These are phyloP conservation scores for Fallopia convolvulus DNA, from an alignment of 148 eudicot species.

Conservation along the genomic window DNA sequence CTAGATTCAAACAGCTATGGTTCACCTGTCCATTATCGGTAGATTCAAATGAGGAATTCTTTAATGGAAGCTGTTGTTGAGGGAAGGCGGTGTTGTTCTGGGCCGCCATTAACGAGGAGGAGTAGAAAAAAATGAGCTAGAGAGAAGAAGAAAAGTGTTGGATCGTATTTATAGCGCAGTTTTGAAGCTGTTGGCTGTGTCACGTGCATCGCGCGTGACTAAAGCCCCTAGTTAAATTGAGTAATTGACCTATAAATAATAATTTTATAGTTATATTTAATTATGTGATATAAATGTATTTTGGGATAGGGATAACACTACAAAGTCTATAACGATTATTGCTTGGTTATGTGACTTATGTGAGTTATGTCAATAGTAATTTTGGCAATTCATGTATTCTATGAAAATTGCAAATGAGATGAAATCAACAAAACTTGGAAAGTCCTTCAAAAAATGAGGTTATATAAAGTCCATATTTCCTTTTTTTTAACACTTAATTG, in stretches of 20 bases:
- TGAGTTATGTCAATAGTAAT: neutral
- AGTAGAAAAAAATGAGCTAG: too few species aligned
- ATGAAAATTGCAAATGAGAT: neutral
- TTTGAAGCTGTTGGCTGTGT: too few species aligned
- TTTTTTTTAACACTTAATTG: neutral
- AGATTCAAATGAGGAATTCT: neutral
- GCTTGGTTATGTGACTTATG: neutral
- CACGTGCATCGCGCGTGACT: too few species aligned
- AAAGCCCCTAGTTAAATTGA: too few species aligned
- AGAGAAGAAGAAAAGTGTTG: too few species aligned
- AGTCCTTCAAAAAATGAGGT: neutral
- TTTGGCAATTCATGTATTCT: neutral
- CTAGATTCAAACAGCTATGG: conserved; percentile 8
- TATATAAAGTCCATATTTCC: neutral
- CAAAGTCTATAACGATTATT: neutral
- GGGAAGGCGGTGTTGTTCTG: neutral
- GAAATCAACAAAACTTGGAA: neutral
- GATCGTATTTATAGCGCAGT: too few species aligned
- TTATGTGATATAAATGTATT: neutral
- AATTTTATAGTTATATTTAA: neutral
- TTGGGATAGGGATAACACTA: neutral
- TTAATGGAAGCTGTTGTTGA: neutral
- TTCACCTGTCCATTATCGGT: conserved; percentile 8
- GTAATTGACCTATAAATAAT: too few species aligned
- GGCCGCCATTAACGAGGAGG: neutral